Evolutionary conservation across 1,139 yeast genomes (phyloP), one percentile per base, ranked within the genome.

Genomic region (Debaryomyces subglobosus): DNA sequence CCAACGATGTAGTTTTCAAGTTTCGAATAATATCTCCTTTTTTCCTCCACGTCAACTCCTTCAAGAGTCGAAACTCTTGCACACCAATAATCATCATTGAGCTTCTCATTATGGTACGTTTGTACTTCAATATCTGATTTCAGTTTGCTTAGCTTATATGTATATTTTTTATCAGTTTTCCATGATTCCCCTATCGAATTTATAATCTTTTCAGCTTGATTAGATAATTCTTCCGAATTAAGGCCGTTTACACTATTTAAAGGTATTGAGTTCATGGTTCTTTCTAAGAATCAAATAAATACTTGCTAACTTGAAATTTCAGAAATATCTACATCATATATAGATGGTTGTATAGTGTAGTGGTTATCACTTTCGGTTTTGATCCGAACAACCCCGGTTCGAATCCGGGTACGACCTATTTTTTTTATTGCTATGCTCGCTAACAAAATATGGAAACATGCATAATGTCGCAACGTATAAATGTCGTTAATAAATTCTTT

Each of bases 381-480:
- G 79, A 73, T 85, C 91, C 92, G 85, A 72, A 77, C 82, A 84
- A 86, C 92, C 90, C 90, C 92, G 86, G 92, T 86, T 86, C 92
- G 94, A 86, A 85, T 85, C 94, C 92, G 92, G 92, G 90, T 82
- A 82, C 84, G 91, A 85, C 91, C 91, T 85, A 4, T 5, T 46
- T 59, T 59, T 75, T 74, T 73, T 66, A 58, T 51, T 25, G 8
- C 25, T 24, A 18, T 18, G 24, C 24, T 4, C 10, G 20, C 20
- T 18, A 18, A 18, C 20, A 35, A 16, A 18, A 7, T 5, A 5
- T 18, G 13, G 13, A 18, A n/a, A 4, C 5, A 9, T 12, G 41
- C 7, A 8, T 20, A 38, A 39, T 39, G 42, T 39, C 42, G 42
- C 33, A 27, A 18, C 13, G 30, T 4, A 40, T 13, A 40, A 39